These are phyloP conservation scores for Aureobasidium sp. DNA, from an alignment of 2,329 filamentous ascomycete genomes.

Conservation along the genomic window DNA sequence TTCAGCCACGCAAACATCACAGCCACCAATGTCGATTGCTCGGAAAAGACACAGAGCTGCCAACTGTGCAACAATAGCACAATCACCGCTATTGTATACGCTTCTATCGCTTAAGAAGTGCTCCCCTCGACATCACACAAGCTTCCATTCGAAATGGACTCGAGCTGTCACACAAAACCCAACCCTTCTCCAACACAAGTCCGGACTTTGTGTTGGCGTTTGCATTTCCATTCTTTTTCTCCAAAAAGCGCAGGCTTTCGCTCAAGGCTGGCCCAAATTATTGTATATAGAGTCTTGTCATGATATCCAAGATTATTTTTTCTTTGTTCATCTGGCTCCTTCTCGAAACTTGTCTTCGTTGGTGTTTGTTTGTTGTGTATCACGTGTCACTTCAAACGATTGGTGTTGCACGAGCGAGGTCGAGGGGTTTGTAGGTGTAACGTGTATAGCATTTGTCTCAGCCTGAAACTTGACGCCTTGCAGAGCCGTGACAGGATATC, in stretches of 20 bases:
- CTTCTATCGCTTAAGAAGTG: neutral
- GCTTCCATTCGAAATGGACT: neutral
- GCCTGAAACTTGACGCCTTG: too few relatives aligned
- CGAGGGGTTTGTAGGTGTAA: too few relatives aligned
- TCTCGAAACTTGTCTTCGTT: too few relatives aligned
- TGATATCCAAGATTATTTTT: neutral
- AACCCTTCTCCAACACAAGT: too few relatives aligned
- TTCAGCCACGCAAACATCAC: conserved; percentile 8
- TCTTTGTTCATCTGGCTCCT: too few relatives aligned
- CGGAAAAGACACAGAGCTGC: neutral
- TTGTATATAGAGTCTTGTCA: neutral
- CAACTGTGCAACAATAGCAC: neutral
- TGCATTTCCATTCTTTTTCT: neutral
- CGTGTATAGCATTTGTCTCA: too few relatives aligned
- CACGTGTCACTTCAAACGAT: neutral
- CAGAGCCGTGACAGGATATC: too few relatives aligned
- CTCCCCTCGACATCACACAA: too few relatives aligned
- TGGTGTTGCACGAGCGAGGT: too few relatives aligned
- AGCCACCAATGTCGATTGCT: neutral
- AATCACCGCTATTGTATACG: neutral
- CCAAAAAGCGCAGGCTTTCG: neutral
- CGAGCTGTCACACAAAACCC: too few relatives aligned
- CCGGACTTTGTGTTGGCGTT: too few relatives aligned
- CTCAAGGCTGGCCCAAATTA: neutral
- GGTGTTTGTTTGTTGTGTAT: neutral